These are phyloP conservation scores for Carex scoparia DNA, from an alignment of 176 grass and related monocot species.

Conservation along the genomic window DNA sequence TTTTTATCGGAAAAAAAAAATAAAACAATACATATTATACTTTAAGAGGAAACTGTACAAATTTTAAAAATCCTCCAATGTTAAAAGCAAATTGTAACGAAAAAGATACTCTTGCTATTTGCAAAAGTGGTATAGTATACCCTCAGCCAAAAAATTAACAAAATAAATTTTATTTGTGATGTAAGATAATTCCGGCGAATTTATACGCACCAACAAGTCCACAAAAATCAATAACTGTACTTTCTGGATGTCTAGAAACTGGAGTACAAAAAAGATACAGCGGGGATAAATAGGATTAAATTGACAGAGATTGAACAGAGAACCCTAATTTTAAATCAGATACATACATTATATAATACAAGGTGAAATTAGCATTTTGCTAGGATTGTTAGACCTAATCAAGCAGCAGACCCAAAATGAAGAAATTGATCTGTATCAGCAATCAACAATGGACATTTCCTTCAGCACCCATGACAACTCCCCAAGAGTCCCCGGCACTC, in stretches of 20 bases:
- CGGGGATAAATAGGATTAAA: background rate
- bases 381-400: background rate
- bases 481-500: constrained; percentile 45
- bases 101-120: background rate
- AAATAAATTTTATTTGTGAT: background rate
- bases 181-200: background rate
- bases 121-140: background rate
- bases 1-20: background rate
- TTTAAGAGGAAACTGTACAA: too few relatives aligned
- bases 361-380: constrained; percentile 7
- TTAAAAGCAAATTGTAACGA: background rate
- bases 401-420: background rate
- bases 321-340: background rate
- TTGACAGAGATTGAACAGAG: background rate
- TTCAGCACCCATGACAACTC: constrained; percentile 12
- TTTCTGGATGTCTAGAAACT: background rate
- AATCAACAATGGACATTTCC: background rate
- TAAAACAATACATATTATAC: background rate
- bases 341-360: background rate
- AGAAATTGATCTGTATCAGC: background rate
- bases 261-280: background rate
- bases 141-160: background rate
- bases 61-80: too few relatives aligned
- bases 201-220: background rate
- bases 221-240: background rate